Evolutionary conservation across 108 stramenopile genomes (phyloP).

Genomic region (Nitzschia putrida): DNA sequence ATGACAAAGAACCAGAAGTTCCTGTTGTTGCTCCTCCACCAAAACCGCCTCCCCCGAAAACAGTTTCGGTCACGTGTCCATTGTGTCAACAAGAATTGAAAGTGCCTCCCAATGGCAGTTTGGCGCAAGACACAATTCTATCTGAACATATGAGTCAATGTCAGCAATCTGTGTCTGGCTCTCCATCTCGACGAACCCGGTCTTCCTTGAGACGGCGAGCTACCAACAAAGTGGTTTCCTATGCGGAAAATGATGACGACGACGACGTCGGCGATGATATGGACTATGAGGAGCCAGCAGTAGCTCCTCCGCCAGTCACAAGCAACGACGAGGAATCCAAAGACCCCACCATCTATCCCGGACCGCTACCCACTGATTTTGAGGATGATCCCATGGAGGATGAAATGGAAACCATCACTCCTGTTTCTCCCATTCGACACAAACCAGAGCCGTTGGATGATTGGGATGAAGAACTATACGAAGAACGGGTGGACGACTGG

Average conservation of each 20-base stretch:
- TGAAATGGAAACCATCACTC: neutral
- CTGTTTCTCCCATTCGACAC: no score
- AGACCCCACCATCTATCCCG: neutral
- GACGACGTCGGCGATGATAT: neutral
- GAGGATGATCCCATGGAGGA: slow-evolving; percentile 2
- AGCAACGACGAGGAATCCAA: slow-evolving; percentile 5
- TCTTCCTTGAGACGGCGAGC: neutral
- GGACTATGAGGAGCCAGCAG: neutral
- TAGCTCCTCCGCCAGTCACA: neutral
- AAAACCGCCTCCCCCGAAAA: neutral
- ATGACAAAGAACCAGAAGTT: neutral
- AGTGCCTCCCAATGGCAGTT: slow-evolving; percentile 23
- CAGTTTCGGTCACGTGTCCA: slow-evolving; percentile 13
- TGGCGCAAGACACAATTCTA: slow-evolving; percentile 32
- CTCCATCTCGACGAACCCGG: neutral
- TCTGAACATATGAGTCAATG: slow-evolving; percentile 43
- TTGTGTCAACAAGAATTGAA: slow-evolving; percentile 32
- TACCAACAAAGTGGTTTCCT: neutral
- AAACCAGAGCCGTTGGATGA: slow-evolving; percentile 54
- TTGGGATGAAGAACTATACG: slow-evolving; percentile 70
- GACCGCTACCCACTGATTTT: neutral
- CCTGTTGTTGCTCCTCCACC: slow-evolving; percentile 1
- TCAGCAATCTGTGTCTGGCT: slow-evolving; percentile 26
- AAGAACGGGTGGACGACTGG: slow-evolving; percentile 85
- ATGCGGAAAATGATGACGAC: slow-evolving; percentile 14